phyloP scores from a whole-genome alignment of 345 rosid species.

The Durio zibethinus region DNA sequence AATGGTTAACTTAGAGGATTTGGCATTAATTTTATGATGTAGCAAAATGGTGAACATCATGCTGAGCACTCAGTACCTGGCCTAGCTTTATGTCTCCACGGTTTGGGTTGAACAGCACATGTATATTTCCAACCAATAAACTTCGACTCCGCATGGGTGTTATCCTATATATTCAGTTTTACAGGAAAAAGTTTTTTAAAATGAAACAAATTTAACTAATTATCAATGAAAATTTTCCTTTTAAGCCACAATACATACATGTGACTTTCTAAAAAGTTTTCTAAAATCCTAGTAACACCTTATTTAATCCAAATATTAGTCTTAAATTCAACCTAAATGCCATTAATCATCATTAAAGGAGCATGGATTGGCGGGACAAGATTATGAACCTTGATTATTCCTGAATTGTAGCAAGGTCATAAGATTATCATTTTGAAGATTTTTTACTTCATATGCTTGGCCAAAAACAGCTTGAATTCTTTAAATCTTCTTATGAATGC shows the following conservation, averaged over 20 bases:
- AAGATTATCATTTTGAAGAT: background rate
- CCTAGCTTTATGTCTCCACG: constrained; percentile 92
- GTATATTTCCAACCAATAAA: constrained; percentile 72
- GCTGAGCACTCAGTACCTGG: constrained; percentile 47
- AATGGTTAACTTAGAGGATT: background rate
- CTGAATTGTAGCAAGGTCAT: background rate
- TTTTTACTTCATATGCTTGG: background rate
- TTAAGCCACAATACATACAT: background rate
- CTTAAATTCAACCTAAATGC: background rate
- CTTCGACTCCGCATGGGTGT: constrained; percentile 32
- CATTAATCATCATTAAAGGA: background rate
- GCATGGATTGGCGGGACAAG: background rate
- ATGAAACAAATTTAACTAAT: background rate
- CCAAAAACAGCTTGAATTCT: background rate
- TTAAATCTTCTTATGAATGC: background rate
- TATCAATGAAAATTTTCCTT: background rate
- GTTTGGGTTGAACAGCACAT: constrained; percentile 74
- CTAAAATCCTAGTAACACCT: background rate
- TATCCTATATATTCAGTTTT: constrained; percentile 33
- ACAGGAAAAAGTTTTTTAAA: background rate
- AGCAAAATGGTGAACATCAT: background rate
- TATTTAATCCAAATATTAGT: background rate
- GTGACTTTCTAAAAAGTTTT: background rate
- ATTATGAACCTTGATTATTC: background rate
- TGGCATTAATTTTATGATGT: background rate